phyloP scores from a whole-genome alignment of 108 stramenopile species.

The Mediolabrus comicus region DNA sequence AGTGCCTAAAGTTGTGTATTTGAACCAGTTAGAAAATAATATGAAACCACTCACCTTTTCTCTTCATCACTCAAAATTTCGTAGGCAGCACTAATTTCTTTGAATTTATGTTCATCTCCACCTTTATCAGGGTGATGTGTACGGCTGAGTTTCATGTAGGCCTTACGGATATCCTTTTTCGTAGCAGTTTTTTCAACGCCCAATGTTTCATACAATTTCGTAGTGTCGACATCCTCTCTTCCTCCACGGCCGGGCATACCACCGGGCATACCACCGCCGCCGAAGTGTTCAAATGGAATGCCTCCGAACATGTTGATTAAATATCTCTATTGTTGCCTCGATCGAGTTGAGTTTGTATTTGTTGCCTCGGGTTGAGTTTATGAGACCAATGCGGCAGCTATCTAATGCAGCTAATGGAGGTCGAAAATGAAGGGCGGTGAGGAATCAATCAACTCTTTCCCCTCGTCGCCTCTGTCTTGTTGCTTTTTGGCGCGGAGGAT shows the following conservation, averaged over 20 bases:
- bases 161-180: conserved; percentile 83
- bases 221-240: conserved; percentile 68
- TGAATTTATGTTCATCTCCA: conserved; percentile 87
- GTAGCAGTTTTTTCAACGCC: conserved; percentile 67
- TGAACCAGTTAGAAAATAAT: too few species aligned
- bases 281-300: conserved; percentile 75
- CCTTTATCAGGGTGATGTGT: conserved; percentile 80
- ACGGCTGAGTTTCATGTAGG: conserved; percentile 68
- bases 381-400: too few species aligned
- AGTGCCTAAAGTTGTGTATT: too few species aligned
- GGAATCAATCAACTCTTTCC: too few species aligned
- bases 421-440: too few species aligned
- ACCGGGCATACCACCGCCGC: conserved; percentile 62
- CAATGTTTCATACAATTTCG: conserved; percentile 85
- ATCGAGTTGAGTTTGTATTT: too few species aligned
- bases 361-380: too few species aligned
- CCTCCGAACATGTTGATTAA: conserved; percentile 54
- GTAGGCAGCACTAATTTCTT: conserved; percentile 84
- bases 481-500: too few species aligned
- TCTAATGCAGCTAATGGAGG: too few species aligned
- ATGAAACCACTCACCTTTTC: too few species aligned
- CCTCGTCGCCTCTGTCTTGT: too few species aligned
- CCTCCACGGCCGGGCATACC: conserved; percentile 45
- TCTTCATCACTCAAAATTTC: conserved; percentile 90
- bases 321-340: too few species aligned